Conservation (phyloP, 2,329 filamentous ascomycete species). For the Penicillium sp. region DNA sequence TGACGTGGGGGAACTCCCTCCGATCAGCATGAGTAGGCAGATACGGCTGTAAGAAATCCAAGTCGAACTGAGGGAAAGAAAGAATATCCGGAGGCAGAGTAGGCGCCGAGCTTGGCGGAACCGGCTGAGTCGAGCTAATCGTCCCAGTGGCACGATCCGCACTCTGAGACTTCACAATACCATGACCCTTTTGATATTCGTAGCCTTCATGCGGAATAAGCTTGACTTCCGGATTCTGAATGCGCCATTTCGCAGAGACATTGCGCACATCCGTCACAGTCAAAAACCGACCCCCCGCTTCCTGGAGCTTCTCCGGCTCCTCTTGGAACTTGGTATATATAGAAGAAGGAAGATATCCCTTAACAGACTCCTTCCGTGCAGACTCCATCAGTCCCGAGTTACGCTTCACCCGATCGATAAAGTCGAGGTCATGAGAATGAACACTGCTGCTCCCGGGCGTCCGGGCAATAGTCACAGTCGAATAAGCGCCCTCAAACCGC, state of each 20-base stretch:
- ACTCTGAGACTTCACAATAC: conserved; percentile 41
- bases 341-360: conserved; percentile 53
- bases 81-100: conserved; percentile 45
- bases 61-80: conserved; percentile 49
- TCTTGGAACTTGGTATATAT: conserved; percentile 55
- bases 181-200: conserved; percentile 48
- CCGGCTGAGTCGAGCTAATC: conserved; percentile 13
- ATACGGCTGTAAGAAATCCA: conserved; percentile 56
- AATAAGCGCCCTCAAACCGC: conserved; percentile 47
- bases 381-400: conserved; percentile 55
- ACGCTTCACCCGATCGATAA: conserved; percentile 53
- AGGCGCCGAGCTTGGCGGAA: conserved; percentile 19
- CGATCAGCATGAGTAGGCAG: conserved; percentile 46
- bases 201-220: conserved; percentile 52
- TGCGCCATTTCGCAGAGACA: conserved; percentile 53
- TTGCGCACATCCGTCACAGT: conserved; percentile 54
- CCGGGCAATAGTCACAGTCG: conserved; percentile 48
- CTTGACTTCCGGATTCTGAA: conserved; percentile 48
- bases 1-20: conserved; percentile 61
- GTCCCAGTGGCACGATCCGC: conserved; percentile 18
- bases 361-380: conserved; percentile 49
- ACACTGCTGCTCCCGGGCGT: conserved; percentile 45
- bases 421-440: conserved; percentile 53
- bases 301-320: conserved; percentile 48
- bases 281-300: conserved; percentile 51